Percentiles rank a stretch among this genome's conserved stretches.
Evolutionary conservation across 176 grass and related monocot genomes (phyloP).

Genomic region (Triticum timopheevii): DNA sequence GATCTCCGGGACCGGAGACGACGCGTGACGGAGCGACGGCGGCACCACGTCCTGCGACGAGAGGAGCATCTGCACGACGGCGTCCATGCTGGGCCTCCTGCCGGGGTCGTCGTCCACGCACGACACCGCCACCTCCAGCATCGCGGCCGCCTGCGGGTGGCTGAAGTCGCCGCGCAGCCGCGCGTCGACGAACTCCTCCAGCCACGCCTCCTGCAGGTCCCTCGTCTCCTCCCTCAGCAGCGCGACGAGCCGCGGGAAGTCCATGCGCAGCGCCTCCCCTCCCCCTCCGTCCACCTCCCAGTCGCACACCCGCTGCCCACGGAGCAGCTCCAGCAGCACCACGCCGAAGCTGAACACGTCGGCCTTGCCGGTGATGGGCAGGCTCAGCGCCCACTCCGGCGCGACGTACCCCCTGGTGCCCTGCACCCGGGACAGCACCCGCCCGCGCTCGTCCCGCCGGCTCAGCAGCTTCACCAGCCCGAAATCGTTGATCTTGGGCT

Average conservation of each 20-base stretch:
- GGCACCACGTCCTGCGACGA: background rate
- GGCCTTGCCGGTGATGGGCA: conserved; percentile 58
- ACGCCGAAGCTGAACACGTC: conserved; percentile 62
- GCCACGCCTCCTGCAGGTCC: conserved; percentile 2
- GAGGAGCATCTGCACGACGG: conserved; percentile 37
- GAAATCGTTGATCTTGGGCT: conserved; percentile 70
- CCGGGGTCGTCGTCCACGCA: conserved; percentile 51
- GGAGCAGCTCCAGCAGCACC: conserved; percentile 46
- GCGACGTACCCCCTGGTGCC: conserved; percentile 58
- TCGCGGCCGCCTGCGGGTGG: conserved; percentile 23
- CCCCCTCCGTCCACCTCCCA: conserved; percentile 12
- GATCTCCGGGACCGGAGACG: background rate
- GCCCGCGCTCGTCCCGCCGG: conserved; percentile 23
- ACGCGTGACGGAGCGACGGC: background rate
- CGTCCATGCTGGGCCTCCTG: conserved; percentile 51
- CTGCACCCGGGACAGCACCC: conserved; percentile 30
- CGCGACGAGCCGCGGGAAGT: conserved; percentile 20
- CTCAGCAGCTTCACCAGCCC: conserved; percentile 62
- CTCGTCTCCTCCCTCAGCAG: conserved; percentile 36
- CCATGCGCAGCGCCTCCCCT: background rate
- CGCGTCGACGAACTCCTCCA: conserved; percentile 38
- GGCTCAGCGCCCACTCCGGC: conserved; percentile 55
- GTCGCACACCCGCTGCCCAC: conserved; percentile 43
- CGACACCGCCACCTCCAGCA: conserved; percentile 45
- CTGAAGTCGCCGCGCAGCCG: conserved; percentile 43